These are phyloP conservation scores for Fusarium burgessii DNA, from an alignment of 2,329 filamentous ascomycete species.

Conservation along the genomic window DNA sequence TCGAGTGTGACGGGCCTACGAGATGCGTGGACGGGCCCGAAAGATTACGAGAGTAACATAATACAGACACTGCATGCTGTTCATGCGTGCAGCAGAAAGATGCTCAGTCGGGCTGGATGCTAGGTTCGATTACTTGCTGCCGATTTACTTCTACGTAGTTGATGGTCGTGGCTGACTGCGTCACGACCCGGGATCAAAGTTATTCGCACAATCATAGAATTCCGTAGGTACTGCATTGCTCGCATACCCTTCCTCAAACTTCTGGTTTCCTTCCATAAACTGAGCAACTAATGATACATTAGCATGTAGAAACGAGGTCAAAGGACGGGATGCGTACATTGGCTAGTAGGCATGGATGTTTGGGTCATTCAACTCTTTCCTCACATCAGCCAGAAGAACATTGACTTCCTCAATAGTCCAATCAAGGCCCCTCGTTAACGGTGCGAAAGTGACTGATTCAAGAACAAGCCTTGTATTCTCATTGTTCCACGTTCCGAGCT, in stretches of 20 bases:
- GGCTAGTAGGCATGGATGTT: neutral
- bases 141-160: no score
- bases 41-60: no score
- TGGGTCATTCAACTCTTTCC: neutral
- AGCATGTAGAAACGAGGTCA: neutral
- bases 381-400: neutral
- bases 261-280: neutral
- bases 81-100: no score
- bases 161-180: no score
- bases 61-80: no score
- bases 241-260: neutral
- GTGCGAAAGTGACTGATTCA: neutral
- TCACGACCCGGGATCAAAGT: neutral
- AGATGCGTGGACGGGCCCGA: no score
- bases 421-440: neutral
- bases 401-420: neutral
- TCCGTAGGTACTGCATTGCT: neutral
- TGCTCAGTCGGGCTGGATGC: no score
- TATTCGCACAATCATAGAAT: neutral
- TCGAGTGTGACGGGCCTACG: no score
- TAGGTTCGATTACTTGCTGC: no score
- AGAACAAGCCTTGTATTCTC: neutral
- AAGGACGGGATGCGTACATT: neutral
- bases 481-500: neutral
- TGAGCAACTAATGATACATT: neutral